Evolutionary conservation across 2,329 filamentous ascomycete species (phyloP).

Genomic region (Aspergillus fructus): DNA sequence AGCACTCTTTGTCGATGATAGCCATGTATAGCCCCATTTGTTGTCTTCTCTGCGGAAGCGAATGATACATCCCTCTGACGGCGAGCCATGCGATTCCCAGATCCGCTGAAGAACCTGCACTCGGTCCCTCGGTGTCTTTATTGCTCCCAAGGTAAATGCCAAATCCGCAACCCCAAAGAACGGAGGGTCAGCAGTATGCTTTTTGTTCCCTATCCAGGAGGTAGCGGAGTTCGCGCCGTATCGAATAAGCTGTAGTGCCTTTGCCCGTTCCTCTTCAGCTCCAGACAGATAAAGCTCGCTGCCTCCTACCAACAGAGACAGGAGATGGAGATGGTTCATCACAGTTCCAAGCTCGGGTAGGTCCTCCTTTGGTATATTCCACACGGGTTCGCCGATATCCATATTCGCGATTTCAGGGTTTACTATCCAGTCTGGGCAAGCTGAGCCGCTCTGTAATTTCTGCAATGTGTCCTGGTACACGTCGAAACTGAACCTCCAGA

Average conservation of each 20-base stretch:
- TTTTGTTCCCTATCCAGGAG: neutral
- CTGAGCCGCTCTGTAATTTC: neutral
- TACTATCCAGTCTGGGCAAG: too few relatives aligned
- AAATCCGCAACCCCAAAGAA: neutral
- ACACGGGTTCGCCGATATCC: neutral
- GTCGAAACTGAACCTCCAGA: neutral
- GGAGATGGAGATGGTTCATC: neutral
- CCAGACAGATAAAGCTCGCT: neutral
- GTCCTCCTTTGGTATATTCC: neutral
- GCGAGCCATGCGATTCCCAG: neutral
- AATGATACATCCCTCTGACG: neutral
- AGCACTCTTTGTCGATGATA: neutral
- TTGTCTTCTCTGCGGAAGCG: neutral
- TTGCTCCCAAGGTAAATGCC: neutral
- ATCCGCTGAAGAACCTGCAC: neutral
- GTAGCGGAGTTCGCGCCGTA: conserved; percentile 2
- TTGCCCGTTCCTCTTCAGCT: neutral
- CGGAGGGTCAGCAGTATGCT: neutral
- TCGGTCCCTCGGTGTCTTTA: neutral
- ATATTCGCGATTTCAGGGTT: neutral
- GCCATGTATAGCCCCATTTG: neutral
- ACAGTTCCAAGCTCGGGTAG: too few relatives aligned
- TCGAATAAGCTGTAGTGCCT: conserved; percentile 3
- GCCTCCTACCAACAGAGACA: neutral
- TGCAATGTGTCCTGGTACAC: neutral